Evolutionary conservation across 2,329 filamentous ascomycete species (phyloP).

Genomic region (Tolypocladium nubicola): DNA sequence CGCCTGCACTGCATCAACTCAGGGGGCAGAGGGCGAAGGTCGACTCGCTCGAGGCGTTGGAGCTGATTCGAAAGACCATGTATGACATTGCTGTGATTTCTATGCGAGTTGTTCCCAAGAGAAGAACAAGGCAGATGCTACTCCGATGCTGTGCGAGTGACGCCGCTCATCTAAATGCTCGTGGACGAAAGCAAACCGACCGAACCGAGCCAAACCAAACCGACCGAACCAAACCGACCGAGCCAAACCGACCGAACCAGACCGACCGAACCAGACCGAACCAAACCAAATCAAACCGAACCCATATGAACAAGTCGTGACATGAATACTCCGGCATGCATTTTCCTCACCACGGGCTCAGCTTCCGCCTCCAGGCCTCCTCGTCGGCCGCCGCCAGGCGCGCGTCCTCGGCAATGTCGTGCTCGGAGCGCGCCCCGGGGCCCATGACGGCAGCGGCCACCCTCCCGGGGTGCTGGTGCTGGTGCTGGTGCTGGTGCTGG

Average conservation of each 20-base stretch:
- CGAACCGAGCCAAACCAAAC: not conserved
- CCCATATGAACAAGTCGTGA: not conserved
- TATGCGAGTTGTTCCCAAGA: conserved; percentile 1
- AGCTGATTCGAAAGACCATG: not conserved
- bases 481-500: too few relatives aligned
- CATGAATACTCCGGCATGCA: not conserved
- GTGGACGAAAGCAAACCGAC: not conserved
- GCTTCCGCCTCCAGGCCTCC: conserved; percentile 37
- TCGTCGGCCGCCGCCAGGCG: conserved; percentile 31
- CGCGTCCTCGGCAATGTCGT: conserved; percentile 36
- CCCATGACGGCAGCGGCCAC: conserved; percentile 2
- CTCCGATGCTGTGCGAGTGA: conserved; percentile 6
- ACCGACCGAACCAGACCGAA: not conserved
- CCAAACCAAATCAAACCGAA: not conserved
- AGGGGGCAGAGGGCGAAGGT: not conserved
- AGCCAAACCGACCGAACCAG: not conserved
- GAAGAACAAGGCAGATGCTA: not conserved
- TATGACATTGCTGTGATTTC: not conserved
- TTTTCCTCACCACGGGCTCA: conserved; percentile 15
- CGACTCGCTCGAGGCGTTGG: not conserved
- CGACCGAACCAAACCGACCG: not conserved
- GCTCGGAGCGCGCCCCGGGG: conserved; percentile 27
- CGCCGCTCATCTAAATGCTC: conserved; percentile 3
- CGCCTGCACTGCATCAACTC: not conserved
- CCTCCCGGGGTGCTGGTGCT: not conserved